Evolutionary conservation across 163 green algal genomes (phyloP).

Genomic region (Chloromonas sp.): DNA sequence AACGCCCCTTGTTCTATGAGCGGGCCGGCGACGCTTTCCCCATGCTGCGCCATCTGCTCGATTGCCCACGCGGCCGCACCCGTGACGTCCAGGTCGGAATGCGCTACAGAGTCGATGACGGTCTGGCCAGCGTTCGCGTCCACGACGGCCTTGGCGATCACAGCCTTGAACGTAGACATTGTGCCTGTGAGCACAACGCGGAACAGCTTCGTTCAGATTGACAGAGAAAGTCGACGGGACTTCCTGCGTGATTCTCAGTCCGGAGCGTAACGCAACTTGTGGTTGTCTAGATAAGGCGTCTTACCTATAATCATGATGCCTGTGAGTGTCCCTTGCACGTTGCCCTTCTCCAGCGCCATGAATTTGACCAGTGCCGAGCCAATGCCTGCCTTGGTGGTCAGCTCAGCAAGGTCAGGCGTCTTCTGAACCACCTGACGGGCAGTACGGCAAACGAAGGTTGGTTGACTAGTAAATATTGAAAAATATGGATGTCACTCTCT

Average conservation of each 20-base stretch:
- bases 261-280: no score
- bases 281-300: no score
- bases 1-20: constrained; percentile 29
- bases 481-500: not conserved
- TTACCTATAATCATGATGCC: constrained; percentile 15
- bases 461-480: not conserved
- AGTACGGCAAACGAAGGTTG: not conserved
- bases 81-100: constrained; percentile 2
- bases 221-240: not conserved
- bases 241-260: no score
- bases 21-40: constrained; percentile 23
- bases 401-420: constrained; percentile 25
- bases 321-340: constrained; percentile 2
- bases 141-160: constrained; percentile 31
- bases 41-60: constrained; percentile 37
- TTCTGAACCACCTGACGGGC: constrained; percentile 24
- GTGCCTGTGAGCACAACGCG: constrained; percentile 14
- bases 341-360: constrained; percentile 29
- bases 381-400: constrained; percentile 18
- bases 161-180: constrained; percentile 28
- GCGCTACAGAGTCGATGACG: constrained; percentile 1
- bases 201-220: not conserved
- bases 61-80: constrained; percentile 29
- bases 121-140: constrained; percentile 11
- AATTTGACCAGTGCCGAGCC: constrained; percentile 24